Evolutionary conservation across 139 green algal species (phyloP).

Genomic region (Chloropicon primus): DNA sequence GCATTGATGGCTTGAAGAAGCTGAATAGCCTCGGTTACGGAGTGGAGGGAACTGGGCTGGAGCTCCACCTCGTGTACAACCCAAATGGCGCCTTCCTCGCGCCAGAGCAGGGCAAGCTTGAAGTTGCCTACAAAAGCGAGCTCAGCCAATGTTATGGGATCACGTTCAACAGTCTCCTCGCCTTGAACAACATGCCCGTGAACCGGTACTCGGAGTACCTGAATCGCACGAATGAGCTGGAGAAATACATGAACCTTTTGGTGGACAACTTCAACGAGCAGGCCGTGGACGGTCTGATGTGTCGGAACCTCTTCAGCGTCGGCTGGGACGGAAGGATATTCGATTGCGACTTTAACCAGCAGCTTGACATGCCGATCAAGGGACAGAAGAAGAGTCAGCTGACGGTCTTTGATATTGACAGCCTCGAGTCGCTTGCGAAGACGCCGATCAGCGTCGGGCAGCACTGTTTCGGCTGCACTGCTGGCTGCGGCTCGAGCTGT

Average conservation of each 20-base stretch:
- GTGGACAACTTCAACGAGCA: conserved; percentile 74
- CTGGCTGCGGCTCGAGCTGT: conserved; percentile 70
- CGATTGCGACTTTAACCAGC: conserved; percentile 99
- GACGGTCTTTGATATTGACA: conserved; percentile 70
- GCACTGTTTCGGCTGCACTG: conserved; percentile 96
- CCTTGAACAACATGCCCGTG: conserved; percentile 99
- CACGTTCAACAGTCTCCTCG: conserved; percentile 70
- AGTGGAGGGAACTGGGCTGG: conserved; percentile 35
- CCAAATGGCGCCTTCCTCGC: conserved; percentile 39
- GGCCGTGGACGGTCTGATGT: conserved; percentile 51
- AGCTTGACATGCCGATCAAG: conserved; percentile 57
- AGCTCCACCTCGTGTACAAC: conserved; percentile 95
- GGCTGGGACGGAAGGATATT: conserved; percentile 80
- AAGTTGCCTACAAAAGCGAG: conserved; percentile 49
- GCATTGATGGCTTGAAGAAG: conserved; percentile 54
- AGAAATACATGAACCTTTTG: conserved; percentile 82
- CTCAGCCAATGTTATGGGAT: conserved; percentile 60
- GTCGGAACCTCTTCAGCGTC: conserved; percentile 66
- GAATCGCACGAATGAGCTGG: conserved; percentile 27
- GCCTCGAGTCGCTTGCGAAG: conserved; percentile 51
- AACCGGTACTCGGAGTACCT: conserved; percentile 88
- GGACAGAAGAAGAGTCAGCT: not conserved
- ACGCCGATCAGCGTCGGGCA: conserved; percentile 53
- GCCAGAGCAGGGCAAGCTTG: conserved; percentile 14
- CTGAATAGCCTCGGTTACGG: conserved; percentile 83